Evolutionary conservation across 495 filamentous ascomycete species (phyloP).

Genomic region (Mycothermus thermophilus): DNA sequence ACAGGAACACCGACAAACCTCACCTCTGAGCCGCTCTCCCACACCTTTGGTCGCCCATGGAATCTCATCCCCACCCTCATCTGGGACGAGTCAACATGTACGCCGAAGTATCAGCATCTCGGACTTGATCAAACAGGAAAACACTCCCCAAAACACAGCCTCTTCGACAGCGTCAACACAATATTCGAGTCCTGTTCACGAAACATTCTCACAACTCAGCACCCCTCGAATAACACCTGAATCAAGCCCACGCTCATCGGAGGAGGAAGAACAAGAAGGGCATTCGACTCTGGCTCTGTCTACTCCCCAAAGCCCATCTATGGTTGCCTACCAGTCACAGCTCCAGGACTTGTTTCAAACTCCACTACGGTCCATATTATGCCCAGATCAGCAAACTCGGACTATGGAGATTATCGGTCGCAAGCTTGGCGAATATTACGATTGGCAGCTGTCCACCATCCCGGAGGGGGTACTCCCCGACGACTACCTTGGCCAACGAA

Average conservation of each 20-base stretch:
- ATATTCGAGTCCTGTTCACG: slow-evolving; percentile 1
- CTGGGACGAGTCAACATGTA: slow-evolving; percentile 1
- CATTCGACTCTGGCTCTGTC: slow-evolving; percentile 1
- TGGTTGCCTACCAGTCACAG: slow-evolving; percentile 12
- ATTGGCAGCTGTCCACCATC: slow-evolving; percentile 19
- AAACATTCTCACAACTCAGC: slow-evolving; percentile 6
- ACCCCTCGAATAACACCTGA: slow-evolving; percentile 6
- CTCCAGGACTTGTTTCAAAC: slow-evolving; percentile 9
- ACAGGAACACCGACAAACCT: slow-evolving; percentile 5
- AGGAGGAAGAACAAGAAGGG: slow-evolving; percentile 3
- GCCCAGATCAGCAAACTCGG: slow-evolving; percentile 11
- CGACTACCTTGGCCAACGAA: slow-evolving; percentile 13
- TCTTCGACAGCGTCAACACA: slow-evolving; percentile 3
- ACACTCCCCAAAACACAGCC: neutral
- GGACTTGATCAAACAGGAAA: slow-evolving; percentile 12
- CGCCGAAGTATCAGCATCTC: slow-evolving; percentile 15
- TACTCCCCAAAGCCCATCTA: slow-evolving; percentile 7
- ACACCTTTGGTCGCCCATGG: neutral
- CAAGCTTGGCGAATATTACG: slow-evolving; percentile 17
- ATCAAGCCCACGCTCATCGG: slow-evolving; percentile 7
- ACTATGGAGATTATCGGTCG: slow-evolving; percentile 15
- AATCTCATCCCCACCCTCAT: neutral
- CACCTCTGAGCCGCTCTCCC: neutral
- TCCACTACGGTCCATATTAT: slow-evolving; percentile 11
- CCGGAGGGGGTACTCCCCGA: slow-evolving; percentile 17